Evolutionary conservation across 305 asterid species (phyloP), one percentile per base, ranked within the genome.

Genomic region (Plantago lanceolata): DNA sequence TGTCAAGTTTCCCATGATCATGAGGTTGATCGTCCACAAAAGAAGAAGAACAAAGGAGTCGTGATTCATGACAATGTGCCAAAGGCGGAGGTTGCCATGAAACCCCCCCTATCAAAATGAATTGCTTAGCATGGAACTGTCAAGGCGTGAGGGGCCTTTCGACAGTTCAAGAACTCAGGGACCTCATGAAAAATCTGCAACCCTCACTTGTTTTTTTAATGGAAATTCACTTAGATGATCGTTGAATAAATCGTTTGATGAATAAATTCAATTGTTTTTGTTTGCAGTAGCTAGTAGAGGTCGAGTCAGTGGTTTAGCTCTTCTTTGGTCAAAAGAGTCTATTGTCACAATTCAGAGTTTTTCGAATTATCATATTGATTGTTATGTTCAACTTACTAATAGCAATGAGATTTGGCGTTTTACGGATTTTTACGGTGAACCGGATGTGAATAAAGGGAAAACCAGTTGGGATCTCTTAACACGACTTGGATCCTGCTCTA

Each of bases 71-170:
- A n/a, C n/a, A n/a, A n/a, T n/a, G n/a, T n/a, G n/a, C n/a, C 55
- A 33, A 2, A 28, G 55, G 65, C n/a, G 44, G 54, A 6, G 54
- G 65, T 29, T 61, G 54, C 21, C 2, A 3, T 0, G 54, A 54
- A 61, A 29, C 44, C 55, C 49, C 54, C 54, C 55, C 65, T 24
- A 61, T 0, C 7, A 0, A 21, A 3, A 45, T 61, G 65, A 61
- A 28, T 20, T 18, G 17, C 1, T 2, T 61, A 6, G 5, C 8
- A 4, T 45, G 37, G 65, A 61, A 61, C 15, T 45, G 20, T 20
- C 37, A 24, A 8, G 65, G 65, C 12, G 0, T 60, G 35, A 53
- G 65, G 65, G 13, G 8, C 19, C 53, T 21, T 4, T 28, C 35
- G 33, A 24, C 54, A 60, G 14, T 60, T n/a, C n/a, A 35, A 3